Evolutionary conservation across 495 filamentous ascomycete genomes (phyloP).

Genomic region (Tuber magnatum): DNA sequence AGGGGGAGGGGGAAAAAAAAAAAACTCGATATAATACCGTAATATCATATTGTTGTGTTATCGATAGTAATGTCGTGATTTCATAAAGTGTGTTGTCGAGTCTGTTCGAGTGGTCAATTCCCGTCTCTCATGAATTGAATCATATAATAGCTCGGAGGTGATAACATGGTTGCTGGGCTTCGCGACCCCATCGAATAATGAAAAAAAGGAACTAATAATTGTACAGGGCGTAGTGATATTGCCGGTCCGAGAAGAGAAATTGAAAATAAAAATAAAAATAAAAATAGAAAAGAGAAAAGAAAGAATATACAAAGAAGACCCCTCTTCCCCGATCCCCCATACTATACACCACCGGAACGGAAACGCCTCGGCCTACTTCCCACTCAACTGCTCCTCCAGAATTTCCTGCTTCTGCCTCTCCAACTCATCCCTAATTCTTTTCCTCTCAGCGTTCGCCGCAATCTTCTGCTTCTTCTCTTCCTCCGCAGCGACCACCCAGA

Average conservation of each 20-base stretch:
- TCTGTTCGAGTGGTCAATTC: too few species aligned
- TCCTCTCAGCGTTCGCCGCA: constrained; percentile 49
- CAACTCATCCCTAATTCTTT: constrained; percentile 50
- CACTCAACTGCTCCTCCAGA: constrained; percentile 33
- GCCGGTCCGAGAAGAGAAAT: not conserved
- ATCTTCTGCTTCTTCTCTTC: constrained; percentile 53
- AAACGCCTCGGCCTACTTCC: constrained; percentile 11
- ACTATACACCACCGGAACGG: not conserved
- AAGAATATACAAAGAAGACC: constrained; percentile 3
- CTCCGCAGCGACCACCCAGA: constrained; percentile 68
- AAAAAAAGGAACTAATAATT: not conserved
- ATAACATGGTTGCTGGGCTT: not conserved
- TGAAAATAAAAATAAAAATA: too few species aligned
- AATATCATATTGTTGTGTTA: too few species aligned
- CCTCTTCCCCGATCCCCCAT: not conserved
- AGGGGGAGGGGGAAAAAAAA: too few species aligned
- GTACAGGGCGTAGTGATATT: not conserved
- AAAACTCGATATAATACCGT: too few species aligned
- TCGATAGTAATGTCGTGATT: too few species aligned
- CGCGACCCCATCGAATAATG: not conserved
- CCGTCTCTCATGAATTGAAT: too few species aligned
- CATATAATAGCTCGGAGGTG: too few species aligned
- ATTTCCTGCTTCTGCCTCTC: constrained; percentile 60
- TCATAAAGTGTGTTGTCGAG: too few species aligned
- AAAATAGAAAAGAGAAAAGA: not conserved